Evolutionary conservation across 169 alveolate genomes (phyloP).

Genomic region (Plasmodium gallinaceum): DNA sequence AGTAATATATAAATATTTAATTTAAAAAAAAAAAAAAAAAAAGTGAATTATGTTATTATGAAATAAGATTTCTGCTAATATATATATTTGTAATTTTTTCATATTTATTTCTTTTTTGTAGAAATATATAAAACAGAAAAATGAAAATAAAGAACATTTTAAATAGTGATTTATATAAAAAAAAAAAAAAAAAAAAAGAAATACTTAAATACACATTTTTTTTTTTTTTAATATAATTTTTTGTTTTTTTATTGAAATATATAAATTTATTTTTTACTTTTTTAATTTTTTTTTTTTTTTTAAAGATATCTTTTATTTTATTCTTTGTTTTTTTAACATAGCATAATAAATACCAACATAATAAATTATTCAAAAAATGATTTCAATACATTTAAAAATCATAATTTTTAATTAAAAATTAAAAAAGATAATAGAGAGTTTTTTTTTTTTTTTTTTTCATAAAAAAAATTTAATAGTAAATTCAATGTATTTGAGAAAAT

Average conservation of each 20-base stretch:
- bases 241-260: background rate
- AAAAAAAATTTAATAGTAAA: background rate
- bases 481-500: background rate
- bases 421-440: too few relatives aligned
- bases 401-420: too few relatives aligned
- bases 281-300: background rate
- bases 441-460: background rate
- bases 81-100: background rate
- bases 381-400: too few relatives aligned
- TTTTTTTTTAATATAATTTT: background rate
- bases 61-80: background rate
- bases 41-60: too few relatives aligned
- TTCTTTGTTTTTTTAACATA: slow-evolving; percentile 1
- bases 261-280: background rate
- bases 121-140: slow-evolving; percentile 45
- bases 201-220: background rate
- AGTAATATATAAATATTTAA: slow-evolving; percentile 3
- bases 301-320: background rate
- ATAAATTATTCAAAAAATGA: too few relatives aligned
- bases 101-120: slow-evolving; percentile 1
- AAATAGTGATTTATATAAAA: slow-evolving; percentile 14
- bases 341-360: background rate
- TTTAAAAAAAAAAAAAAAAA: too few relatives aligned
- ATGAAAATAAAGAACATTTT: background rate
- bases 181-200: background rate